These are phyloP conservation scores for Nicotiana obtusifolia DNA, from an alignment of 257 asterid species.

Conservation along the genomic window DNA sequence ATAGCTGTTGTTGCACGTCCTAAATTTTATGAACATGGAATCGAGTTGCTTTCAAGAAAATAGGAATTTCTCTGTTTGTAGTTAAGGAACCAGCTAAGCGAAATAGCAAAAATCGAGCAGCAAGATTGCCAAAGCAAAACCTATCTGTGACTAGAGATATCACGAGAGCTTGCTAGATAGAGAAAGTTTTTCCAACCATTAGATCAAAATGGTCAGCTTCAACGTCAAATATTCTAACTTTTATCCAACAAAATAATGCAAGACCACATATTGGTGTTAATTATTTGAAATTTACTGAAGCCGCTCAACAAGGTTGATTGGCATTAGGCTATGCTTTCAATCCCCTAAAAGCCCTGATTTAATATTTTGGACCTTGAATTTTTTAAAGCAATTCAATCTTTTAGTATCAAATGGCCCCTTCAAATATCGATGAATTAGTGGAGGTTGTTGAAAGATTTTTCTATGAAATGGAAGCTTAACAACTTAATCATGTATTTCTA, in stretches of 20 bases:
- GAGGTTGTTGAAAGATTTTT: conserved; percentile 7
- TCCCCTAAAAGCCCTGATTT: neutral
- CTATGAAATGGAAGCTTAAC: neutral
- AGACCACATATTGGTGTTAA: conserved; percentile 8
- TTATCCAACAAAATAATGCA: conserved; percentile 6
- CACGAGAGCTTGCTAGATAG: neutral
- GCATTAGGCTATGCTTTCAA: neutral
- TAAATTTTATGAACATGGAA: neutral
- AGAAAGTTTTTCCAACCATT: neutral
- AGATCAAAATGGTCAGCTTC: neutral
- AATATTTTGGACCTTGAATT: conserved; percentile 8
- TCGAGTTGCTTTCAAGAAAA: neutral
- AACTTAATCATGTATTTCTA: conserved; percentile 8
- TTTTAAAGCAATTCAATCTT: neutral
- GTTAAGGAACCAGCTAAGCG: neutral
- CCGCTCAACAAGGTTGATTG: conserved; percentile 6
- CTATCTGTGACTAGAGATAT: neutral
- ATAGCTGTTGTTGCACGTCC: neutral
- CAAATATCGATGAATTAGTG: neutral
- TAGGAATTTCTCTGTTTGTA: conserved; percentile 9
- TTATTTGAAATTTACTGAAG: conserved; percentile 5
- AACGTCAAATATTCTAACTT: neutral
- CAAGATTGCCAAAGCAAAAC: neutral
- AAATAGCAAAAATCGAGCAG: neutral
- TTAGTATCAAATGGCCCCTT: neutral